A percentile compares a stretch with the other conserved stretches of the same genome.
phyloP scores from a whole-genome alignment of 2,329 filamentous ascomycete genomes.

The Pseudocercospora eumusae region DNA sequence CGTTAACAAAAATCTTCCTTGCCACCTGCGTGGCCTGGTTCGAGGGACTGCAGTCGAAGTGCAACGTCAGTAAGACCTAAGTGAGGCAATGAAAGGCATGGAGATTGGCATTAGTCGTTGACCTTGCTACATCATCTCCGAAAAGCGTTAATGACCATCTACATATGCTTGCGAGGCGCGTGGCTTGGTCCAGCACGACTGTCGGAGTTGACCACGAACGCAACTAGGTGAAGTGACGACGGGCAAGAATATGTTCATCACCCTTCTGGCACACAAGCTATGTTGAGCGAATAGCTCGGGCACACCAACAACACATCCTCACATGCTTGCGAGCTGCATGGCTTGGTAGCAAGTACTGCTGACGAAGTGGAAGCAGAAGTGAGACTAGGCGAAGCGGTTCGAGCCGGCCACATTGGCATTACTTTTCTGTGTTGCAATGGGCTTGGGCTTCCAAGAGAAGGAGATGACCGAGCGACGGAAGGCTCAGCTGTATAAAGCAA shows the following conservation, averaged over 20 bases:
- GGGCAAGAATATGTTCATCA: background rate
- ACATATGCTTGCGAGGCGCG: background rate
- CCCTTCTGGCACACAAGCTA: background rate
- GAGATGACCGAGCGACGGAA: background rate
- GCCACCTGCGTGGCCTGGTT: background rate
- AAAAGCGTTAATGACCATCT: background rate
- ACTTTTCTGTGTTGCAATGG: background rate
- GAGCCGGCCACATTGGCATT: background rate
- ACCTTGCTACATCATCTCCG: background rate
- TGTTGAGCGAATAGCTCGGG: background rate
- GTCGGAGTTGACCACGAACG: background rate
- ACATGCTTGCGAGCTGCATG: background rate
- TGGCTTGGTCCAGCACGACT: background rate
- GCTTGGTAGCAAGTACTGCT: background rate
- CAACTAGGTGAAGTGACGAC: background rate
- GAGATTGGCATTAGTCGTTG: background rate
- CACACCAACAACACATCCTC: background rate
- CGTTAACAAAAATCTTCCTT: background rate
- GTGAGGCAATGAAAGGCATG: background rate
- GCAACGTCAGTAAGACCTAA: background rate
- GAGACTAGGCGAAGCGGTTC: background rate
- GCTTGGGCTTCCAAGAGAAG: background rate
- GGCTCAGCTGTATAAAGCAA: background rate
- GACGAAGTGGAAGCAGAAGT: background rate
- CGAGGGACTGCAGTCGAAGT: background rate